Base-by-base conservation (phyloP, 371 early-diverging fungal species). In the Scutellospora calospora region DNA sequence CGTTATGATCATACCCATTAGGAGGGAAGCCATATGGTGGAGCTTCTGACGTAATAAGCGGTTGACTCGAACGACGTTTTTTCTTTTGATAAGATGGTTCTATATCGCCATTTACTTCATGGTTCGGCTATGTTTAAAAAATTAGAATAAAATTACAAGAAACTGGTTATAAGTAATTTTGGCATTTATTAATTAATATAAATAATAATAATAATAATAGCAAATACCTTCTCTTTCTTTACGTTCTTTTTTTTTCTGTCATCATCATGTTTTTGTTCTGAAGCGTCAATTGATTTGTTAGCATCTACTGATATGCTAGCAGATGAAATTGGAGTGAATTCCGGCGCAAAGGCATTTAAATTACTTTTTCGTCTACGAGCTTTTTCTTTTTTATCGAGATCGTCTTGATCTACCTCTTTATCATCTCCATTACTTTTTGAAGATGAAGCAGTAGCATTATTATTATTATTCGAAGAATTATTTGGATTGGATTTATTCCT, bases 301-400 rank as follows among this genome's bases (percentile, higher is more conserved):
- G 59, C 4, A 38, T 76, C 76, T 12, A 59, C 25, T 25, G 22
- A 59, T 8, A 54, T 3, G 33, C 20, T 25, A 41, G 38, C 1
- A 12, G 69, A 16, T 16, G 25, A 76, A 11, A 59, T n/a, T 22
- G 77, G 77, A 0, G 49, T 78, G 25, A 78, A 78, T 66, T 51
- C 52, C n/a, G 22, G 25, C 14, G 79, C 79, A 18, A 65, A 31
- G 16, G n/a, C 41, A 65, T 78, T 78, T 22, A 78, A 49, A 14
- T 78, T 63, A 33, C 79, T 78, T 33, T 78, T 63, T 78, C 79
- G 33, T 11, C 79, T 49, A 41, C 76, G 75, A n/a, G 59, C 51
- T 11, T 16, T 18, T n/a, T 78, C 68, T 68, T 45, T 78, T 54
- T 78, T 78, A 14, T 78, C 79, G 38, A 62, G 11, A 3, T 78